Conservation (phyloP, 345 rosid genomes). For the Geranium brycei region DNA sequence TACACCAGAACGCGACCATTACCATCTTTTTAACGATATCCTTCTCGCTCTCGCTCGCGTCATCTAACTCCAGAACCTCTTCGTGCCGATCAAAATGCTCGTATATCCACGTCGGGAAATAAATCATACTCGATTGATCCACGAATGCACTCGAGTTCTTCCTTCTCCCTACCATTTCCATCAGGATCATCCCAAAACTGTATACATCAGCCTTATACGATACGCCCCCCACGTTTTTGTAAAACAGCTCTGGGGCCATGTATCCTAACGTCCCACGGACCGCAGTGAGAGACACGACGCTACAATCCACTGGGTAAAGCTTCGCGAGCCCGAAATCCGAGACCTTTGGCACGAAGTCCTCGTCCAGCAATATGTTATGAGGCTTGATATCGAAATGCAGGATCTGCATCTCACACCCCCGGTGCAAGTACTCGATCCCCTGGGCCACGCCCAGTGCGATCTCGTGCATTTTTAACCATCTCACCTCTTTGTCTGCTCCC, state of each 20-base stretch:
- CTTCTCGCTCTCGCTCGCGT: no score
- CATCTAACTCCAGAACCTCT: no score
- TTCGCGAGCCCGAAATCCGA: constrained; percentile 27
- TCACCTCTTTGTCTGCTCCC: neutral
- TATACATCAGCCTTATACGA: constrained; percentile 13
- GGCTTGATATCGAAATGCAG: constrained; percentile 8
- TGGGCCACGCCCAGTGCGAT: constrained; percentile 17
- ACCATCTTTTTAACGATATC: no score
- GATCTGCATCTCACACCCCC: constrained; percentile 18
- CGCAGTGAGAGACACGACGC: constrained; percentile 5
- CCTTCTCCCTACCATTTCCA: constrained; percentile 18
- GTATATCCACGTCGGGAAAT: constrained; percentile 13
- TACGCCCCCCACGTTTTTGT: constrained; percentile 2
- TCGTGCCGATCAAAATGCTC: neutral
- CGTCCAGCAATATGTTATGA: no score
- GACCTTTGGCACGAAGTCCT: constrained; percentile 12
- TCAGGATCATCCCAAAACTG: constrained; percentile 17
- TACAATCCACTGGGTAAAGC: constrained; percentile 6
- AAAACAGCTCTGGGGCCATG: constrained; percentile 6
- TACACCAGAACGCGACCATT: no score
- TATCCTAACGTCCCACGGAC: constrained; percentile 14
- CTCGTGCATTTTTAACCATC: constrained; percentile 11
- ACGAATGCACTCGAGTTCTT: constrained; percentile 1
- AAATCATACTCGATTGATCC: constrained; percentile 1
- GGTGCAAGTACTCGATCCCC: constrained; percentile 21